Evolutionary conservation across 2,329 filamentous ascomycete genomes (phyloP).

Genomic region (Colletotrichum destructivum): DNA sequence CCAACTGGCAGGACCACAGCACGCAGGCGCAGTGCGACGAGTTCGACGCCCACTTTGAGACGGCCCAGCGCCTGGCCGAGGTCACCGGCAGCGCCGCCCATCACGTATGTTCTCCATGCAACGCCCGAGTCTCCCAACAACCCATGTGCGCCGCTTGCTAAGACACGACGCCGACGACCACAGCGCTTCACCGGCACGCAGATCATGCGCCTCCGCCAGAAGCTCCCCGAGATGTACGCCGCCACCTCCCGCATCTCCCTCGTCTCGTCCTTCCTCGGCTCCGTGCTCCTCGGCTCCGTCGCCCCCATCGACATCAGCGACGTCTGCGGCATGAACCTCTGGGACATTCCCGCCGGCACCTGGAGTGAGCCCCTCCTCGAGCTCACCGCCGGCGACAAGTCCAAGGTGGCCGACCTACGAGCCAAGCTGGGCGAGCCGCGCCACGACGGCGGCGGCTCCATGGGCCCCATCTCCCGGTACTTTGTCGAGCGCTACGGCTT

Average conservation of each 20-base stretch:
- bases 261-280: slow-evolving; percentile 95
- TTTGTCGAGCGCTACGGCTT: slow-evolving; percentile 87
- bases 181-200: slow-evolving; percentile 97
- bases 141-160: slow-evolving; percentile 14
- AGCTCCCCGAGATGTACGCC: slow-evolving; percentile 85
- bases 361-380: slow-evolving; percentile 85
- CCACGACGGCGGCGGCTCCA: slow-evolving; percentile 83
- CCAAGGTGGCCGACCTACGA: slow-evolving; percentile 74
- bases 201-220: slow-evolving; percentile 88
- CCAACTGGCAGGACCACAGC: slow-evolving; percentile 98
- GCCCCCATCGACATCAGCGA: slow-evolving; percentile 95
- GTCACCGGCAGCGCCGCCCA: slow-evolving; percentile 94
- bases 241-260: slow-evolving; percentile 89
- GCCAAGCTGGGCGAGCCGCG: slow-evolving; percentile 85
- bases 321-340: slow-evolving; percentile 96
- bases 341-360: slow-evolving; percentile 83
- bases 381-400: slow-evolving; percentile 77
- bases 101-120: slow-evolving; percentile 74
- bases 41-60: slow-evolving; percentile 83
- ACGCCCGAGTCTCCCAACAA: not conserved
- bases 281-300: slow-evolving; percentile 86
- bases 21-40: slow-evolving; percentile 92
- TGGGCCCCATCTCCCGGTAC: slow-evolving; percentile 84
- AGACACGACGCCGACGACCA: not conserved
- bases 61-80: slow-evolving; percentile 77